A percentile compares a stretch with the other conserved stretches of the same genome.
Conservation (phyloP, 805 yeast genomes). For the Hanseniaspora clermontiae region DNA sequence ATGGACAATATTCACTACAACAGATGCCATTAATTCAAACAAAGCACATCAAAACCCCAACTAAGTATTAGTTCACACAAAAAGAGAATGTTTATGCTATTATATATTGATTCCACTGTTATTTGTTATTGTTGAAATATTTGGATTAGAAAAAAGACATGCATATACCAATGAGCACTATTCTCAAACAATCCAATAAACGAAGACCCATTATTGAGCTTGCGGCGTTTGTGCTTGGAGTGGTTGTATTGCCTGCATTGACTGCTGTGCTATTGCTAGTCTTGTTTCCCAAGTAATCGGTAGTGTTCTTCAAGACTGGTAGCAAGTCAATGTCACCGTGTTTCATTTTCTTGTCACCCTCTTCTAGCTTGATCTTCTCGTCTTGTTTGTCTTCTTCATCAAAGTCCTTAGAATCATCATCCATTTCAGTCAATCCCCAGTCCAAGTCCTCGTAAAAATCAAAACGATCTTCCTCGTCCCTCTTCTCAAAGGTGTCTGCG, state of each 20-base stretch:
- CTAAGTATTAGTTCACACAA: too few species aligned
- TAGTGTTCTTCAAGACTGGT: neutral
- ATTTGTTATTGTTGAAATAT: too few species aligned
- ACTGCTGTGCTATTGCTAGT: neutral
- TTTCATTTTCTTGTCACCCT: neutral
- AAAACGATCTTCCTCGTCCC: neutral
- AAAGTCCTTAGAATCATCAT: neutral
- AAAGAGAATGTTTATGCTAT: too few species aligned
- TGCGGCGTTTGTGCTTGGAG: neutral
- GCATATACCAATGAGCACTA: neutral
- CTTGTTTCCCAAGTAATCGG: neutral
- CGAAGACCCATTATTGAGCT: neutral
- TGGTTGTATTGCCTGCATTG: neutral
- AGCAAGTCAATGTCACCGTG: neutral
- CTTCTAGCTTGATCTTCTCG: neutral
- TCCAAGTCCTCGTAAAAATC: neutral
- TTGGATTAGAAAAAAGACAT: neutral
- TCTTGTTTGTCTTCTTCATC: neutral
- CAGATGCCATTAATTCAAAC: too few species aligned
- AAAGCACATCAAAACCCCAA: too few species aligned
- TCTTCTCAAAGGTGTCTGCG: neutral
- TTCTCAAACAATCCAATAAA: neutral
- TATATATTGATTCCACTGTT: too few species aligned
- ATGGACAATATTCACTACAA: too few species aligned
- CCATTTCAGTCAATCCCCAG: neutral